These are phyloP conservation scores for Gardenia jasminoides DNA, from an alignment of 257 asterid genomes.

Conservation along the genomic window DNA sequence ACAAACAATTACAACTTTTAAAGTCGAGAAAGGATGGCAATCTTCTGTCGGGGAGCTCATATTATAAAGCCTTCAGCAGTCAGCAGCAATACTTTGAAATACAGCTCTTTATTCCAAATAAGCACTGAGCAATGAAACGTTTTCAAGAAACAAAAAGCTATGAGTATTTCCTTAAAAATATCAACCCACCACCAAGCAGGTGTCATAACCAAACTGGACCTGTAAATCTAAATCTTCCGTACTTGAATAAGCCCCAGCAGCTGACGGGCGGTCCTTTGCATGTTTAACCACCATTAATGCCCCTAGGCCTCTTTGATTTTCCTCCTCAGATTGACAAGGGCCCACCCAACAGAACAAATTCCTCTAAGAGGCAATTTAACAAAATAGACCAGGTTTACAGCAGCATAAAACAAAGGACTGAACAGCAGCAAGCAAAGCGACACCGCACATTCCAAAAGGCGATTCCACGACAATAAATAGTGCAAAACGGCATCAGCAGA, in stretches of 20 bases:
- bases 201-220: conserved; percentile 21
- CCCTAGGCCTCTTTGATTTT: not conserved
- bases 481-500: not conserved
- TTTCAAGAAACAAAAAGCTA: not conserved
- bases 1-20: not conserved
- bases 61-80: not conserved
- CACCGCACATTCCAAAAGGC: not conserved
- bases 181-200: conserved; percentile 19
- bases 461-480: not conserved
- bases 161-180: too few relatives aligned
- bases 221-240: not conserved
- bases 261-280: conserved; percentile 6
- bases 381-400: not conserved
- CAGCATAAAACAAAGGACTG: not conserved
- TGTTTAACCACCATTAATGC: conserved; percentile 16
- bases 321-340: conserved; percentile 5
- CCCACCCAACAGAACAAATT: conserved; percentile 1
- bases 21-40: not conserved
- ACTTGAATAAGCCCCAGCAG: conserved; percentile 2
- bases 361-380: not conserved
- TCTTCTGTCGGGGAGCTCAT: not conserved
- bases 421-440: conserved; percentile 9
- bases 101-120: not conserved
- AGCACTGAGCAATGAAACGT: not conserved
- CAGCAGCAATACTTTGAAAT: not conserved